Base-by-base conservation (phyloP, 176 grass and related monocot species). In the Carex pumila region DNA sequence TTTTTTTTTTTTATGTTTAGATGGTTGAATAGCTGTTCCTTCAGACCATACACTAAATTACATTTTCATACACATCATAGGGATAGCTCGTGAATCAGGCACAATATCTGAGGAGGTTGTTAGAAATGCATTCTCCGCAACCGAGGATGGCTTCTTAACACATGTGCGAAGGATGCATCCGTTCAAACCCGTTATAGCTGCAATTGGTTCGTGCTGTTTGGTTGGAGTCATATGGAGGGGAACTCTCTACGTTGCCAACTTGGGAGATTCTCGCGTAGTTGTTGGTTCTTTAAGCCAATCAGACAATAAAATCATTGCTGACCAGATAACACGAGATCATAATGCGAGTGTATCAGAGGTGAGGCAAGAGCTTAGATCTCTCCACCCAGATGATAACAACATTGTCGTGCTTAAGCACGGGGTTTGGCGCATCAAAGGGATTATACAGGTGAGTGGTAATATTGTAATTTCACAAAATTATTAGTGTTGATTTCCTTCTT, bases 401-500 rank as follows among this genome's bases (percentile, higher is more conserved):
- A 98, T 98, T 52, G 96, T 98, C 71, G 89, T 98, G 49, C 91
- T 98, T 45, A 98, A 98, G 81, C 90, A 98, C 82, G 96, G 96
- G 2, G 96, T 98, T 37, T 98, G 96, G 96, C 91, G 96, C 72
- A 95, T 98, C 85, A 98, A 98, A 90, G 96, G 96, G 74, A 98
- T 98, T 67, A 95, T 98, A 82, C 96, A 98, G 91, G 96, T 95
- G 67, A 14, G 77, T 43, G 34, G 5, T 6, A 6, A 19, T 39
- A 83, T 61, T 34, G 11, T 6, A 41, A 41, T 71, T 79, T 65
- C 71, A 43, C 12, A 22, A 77, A 32, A 77, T 55, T 55, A 29
- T 56, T 34, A 45, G 43, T 45, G 7, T 31, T 32, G 21, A 56
- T 77, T 32, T 56, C 4, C 12, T 56, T 77, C 14, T 79, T 55